phyloP scores from a whole-genome alignment of 495 filamentous ascomycete species.

The Aspergillus steynii region DNA sequence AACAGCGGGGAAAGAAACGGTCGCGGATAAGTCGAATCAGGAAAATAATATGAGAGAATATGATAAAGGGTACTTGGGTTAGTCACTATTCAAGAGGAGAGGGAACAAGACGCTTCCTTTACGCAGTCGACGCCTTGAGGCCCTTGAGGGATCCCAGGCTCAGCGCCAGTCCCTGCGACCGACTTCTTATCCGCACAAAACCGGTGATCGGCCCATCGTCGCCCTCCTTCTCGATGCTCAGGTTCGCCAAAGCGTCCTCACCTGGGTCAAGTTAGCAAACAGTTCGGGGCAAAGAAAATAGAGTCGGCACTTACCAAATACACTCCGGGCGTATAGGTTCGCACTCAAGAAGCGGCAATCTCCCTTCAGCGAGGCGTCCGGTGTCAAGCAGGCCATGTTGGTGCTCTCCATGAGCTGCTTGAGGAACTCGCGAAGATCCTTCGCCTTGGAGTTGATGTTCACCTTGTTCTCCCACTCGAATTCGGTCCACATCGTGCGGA shows the following conservation, averaged over 20 bases:
- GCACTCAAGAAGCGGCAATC: conserved; percentile 98
- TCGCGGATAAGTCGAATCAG: conserved; percentile 14
- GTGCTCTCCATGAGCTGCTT: conserved; percentile 95
- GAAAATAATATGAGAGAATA: conserved; percentile 6
- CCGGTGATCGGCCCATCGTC: conserved; percentile 95
- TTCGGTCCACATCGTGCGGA: conserved; percentile 99
- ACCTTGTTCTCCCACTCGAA: conserved; percentile 99
- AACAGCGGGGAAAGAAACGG: conserved; percentile 25
- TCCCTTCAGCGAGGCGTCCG: conserved; percentile 92
- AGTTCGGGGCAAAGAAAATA: conserved; percentile 13
- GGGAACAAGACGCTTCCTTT: conserved; percentile 29
- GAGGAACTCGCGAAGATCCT: conserved; percentile 88
- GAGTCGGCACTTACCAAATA: conserved; percentile 77
- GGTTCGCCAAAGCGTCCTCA: conserved; percentile 96
- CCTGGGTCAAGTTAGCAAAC: conserved; percentile 53
- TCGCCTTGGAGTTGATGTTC: conserved; percentile 97
- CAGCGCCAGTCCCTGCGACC: conserved; percentile 92
- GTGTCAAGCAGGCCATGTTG: conserved; percentile 98
- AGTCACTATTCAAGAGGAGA: conserved; percentile 27
- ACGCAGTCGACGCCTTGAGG: conserved; percentile 62
- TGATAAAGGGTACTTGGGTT: conserved; percentile 19
- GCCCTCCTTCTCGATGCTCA: conserved; percentile 97
- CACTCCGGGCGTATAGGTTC: conserved; percentile 94
- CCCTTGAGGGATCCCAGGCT: conserved; percentile 96
- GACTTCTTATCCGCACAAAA: conserved; percentile 98